phyloP scores from a whole-genome alignment of 768 basidiomycete genomes.

The Strobilomyces echinocephalus region DNA sequence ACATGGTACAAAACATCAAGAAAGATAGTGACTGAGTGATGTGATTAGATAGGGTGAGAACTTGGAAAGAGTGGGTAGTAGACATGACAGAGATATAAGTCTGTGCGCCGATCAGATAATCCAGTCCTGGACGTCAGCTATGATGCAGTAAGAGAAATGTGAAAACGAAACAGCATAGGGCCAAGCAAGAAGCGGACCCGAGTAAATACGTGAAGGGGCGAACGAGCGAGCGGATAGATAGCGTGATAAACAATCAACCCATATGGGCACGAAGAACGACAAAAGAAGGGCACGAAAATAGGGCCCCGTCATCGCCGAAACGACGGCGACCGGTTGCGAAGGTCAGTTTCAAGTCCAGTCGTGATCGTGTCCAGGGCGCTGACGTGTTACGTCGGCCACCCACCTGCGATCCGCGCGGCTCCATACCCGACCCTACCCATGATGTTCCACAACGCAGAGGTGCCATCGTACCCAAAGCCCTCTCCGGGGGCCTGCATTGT shows the following conservation, averaged over 20 bases:
- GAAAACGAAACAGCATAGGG: not conserved
- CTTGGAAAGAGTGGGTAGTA: constrained; percentile 10
- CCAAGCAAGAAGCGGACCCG: not conserved
- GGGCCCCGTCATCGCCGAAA: constrained; percentile 6
- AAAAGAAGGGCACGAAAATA: not conserved
- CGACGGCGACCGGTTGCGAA: not conserved
- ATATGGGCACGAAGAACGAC: constrained; percentile 16
- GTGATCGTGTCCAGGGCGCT: constrained; percentile 1
- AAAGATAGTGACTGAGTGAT: not conserved
- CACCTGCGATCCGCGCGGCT: constrained; percentile 68
- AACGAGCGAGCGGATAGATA: constrained; percentile 10
- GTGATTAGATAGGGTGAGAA: not conserved
- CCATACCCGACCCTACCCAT: constrained; percentile 70
- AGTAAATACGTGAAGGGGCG: not conserved
- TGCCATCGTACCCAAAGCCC: constrained; percentile 59
- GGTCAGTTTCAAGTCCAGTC: not conserved
- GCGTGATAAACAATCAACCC: constrained; percentile 13
- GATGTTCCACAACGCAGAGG: constrained; percentile 63
- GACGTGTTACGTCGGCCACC: constrained; percentile 64
- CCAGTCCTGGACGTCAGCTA: constrained; percentile 12
- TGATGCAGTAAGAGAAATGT: constrained; percentile 3
- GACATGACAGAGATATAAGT: not conserved
- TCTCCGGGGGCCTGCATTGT: constrained; percentile 65
- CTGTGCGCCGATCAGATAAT: constrained; percentile 1
- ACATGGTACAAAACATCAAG: constrained; percentile 9